Base-by-base conservation (phyloP, 2,329 filamentous ascomycete species). In the Aspergillus fischeri region DNA sequence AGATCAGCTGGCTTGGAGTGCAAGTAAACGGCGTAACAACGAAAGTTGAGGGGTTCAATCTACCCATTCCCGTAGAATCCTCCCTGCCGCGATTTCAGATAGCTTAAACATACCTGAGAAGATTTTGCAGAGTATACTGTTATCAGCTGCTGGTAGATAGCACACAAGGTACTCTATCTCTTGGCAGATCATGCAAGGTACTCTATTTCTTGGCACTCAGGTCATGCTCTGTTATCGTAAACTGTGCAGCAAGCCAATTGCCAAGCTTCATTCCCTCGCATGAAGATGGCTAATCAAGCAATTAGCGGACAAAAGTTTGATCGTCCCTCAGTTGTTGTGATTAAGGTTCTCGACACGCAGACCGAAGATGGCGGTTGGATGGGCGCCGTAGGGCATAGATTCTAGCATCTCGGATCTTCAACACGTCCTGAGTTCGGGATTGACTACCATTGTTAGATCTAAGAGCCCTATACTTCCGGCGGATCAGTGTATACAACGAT, bases 401-500 rank as follows among this genome's bases (percentile, higher is more conserved):
- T 77, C 79, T 41, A 77, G 68, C 56, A 80, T 82, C 50, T 64
- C 69, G 4, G 75, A 80, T 32, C 73, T 82, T 1, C 69, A 74
- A 50, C 49, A 68, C 47, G 80, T 79, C 21, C 72, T 83, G 10
- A 61, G 67, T 14, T 64, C 68, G 4, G 75, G 77, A 32, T 55
- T 60, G 11, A 65, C 76, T 29, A 80, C 76, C 17, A 78, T 75
- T 54, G 77, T 80, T 44, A 77, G 77, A 79, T 20, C 65, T 83
- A 2, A 73, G 77, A 5, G 70, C 76, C 7, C 71, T 71, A 47
- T 80, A 82, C n/a, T 9, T 83, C 3, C 75, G 70, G 41, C 78
- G 81, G 6, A 81, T 82, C 56, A 74, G 72, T 42, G 65, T 63
- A 2, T 82, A 80, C 63, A 80, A 83, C 60, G 71, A 71, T 29